Evolutionary conservation across 352 stramenopile species (phyloP), one percentile per base, ranked within the genome.

Genomic region (Phytophthora fragariaefolia): DNA sequence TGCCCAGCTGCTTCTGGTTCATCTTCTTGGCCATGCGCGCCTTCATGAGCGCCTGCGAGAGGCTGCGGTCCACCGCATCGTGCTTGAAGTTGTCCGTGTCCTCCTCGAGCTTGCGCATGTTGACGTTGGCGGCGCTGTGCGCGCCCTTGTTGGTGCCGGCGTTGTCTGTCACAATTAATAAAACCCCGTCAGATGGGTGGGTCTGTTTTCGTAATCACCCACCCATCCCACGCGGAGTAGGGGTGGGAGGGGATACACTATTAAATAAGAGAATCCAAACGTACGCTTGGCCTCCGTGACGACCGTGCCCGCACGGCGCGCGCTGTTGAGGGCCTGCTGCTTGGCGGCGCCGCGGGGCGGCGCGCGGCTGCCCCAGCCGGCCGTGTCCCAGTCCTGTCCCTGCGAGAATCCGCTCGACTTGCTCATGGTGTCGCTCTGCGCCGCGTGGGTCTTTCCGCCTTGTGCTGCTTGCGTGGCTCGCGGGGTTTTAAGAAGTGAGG

Each of bases 1-100:
- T 99, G 8, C 94, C 97, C 43, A 99, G 82, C 61, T 98, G 89
- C 74, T 99, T 99, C 86, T 99, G 97, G 22, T 96, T 98, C 92
- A 99, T 97, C 82, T 99, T 99, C 80, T 99, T 99, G 15, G 92
- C 96, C 59, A 87, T 96, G 15, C 97, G 93, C 20, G 97, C 97
- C 77, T 99, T 97, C 80, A 96, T 92, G 23, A 99, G 92, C 15
- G 96, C 92, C 77, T 99, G 85, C 43, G 89, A 93, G 20, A 97
- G 73, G 30, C 77, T 93, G 59, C 85, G 86, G 72, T 97, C 89
- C 47, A 96, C 90, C 2, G 78, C 82, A 22, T 92, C 83, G 55
- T 90, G 88, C 74, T 97, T 96, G 64, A 97, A 97, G 58, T 83
- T 89, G 58, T 98, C 92, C 57, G 82, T 85, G 55, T 96, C 87